Percentiles rank a stretch among this genome's conserved stretches.
phyloP scores from a whole-genome alignment of 2,329 filamentous ascomycete genomes.

The Scolecobasidium constrictum region DNA sequence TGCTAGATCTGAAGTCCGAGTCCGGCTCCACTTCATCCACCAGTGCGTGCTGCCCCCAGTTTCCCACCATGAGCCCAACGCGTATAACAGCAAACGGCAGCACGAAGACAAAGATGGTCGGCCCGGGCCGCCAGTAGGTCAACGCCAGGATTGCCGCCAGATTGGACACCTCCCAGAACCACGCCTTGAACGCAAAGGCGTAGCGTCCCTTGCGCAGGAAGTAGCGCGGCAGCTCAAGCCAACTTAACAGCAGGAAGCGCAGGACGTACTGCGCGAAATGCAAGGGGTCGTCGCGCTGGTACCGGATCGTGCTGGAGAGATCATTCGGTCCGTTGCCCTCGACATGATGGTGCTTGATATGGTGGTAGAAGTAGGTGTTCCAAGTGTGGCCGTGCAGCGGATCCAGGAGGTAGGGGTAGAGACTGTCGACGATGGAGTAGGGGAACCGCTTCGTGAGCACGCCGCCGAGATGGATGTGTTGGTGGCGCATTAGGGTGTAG shows the following conservation, averaged over 20 bases:
- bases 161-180: constrained; percentile 50
- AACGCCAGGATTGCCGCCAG: constrained; percentile 43
- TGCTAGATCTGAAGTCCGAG: constrained; percentile 68
- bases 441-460: constrained; percentile 45
- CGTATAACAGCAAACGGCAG: constrained; percentile 57
- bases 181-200: constrained; percentile 42
- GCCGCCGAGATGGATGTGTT: constrained; percentile 71
- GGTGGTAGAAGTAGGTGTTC: constrained; percentile 79
- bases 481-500: constrained; percentile 75
- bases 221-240: constrained; percentile 65
- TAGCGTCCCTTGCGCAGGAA: constrained; percentile 55
- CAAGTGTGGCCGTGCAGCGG: constrained; percentile 74
- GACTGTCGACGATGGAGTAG: constrained; percentile 42
- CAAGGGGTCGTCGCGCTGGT: constrained; percentile 56
- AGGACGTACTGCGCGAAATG: constrained; percentile 64
- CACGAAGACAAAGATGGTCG: constrained; percentile 54
- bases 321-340: constrained; percentile 71
- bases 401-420: constrained; percentile 64
- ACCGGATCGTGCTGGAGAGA: constrained; percentile 64
- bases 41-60: constrained; percentile 77
- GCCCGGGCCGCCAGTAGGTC: constrained; percentile 39
- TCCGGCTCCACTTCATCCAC: constrained; percentile 65
- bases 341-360: constrained; percentile 78
- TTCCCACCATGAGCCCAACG: constrained; percentile 66
- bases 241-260: constrained; percentile 62